phyloP scores from a whole-genome alignment of 106 monocot species.

The Dactylorhiza incarnata region DNA sequence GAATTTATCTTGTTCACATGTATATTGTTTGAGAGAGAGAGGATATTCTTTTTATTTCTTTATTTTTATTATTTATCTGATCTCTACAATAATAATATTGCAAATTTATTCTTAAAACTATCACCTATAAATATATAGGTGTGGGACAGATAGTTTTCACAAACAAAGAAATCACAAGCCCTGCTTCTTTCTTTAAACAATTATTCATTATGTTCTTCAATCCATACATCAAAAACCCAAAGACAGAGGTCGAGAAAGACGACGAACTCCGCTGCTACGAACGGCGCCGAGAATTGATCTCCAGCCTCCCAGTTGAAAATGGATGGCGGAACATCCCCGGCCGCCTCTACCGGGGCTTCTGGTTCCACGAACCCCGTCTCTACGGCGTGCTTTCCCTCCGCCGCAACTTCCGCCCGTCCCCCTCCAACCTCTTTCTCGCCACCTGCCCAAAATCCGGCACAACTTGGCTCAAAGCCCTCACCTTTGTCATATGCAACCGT shows the following conservation, averaged over 20 bases:
- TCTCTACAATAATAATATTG: too few species aligned
- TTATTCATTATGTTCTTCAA: not conserved
- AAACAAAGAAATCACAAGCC: too few species aligned
- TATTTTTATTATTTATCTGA: too few species aligned
- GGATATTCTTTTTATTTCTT: too few species aligned
- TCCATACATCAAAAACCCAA: not conserved
- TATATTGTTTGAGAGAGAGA: too few species aligned
- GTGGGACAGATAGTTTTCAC: too few species aligned
- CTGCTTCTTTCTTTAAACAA: too few species aligned
- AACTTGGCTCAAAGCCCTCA: slow-evolving; percentile 14
- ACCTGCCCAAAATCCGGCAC: slow-evolving; percentile 7
- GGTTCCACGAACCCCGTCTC: not conserved
- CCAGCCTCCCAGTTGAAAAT: not conserved
- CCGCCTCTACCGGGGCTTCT: not conserved
- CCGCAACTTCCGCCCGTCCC: not conserved
- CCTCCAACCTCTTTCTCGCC: slow-evolving; percentile 1
- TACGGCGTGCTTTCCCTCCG: not conserved
- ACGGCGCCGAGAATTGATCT: not conserved
- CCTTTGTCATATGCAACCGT: slow-evolving; percentile 4
- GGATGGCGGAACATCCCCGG: not conserved
- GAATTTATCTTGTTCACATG: too few species aligned
- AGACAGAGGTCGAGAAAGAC: not conserved
- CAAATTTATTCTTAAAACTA: too few species aligned
- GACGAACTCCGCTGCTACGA: not conserved
- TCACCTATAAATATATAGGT: too few species aligned